phyloP scores from a whole-genome alignment of 495 filamentous ascomycete genomes.

The Staphylotrichum tortipilum region DNA sequence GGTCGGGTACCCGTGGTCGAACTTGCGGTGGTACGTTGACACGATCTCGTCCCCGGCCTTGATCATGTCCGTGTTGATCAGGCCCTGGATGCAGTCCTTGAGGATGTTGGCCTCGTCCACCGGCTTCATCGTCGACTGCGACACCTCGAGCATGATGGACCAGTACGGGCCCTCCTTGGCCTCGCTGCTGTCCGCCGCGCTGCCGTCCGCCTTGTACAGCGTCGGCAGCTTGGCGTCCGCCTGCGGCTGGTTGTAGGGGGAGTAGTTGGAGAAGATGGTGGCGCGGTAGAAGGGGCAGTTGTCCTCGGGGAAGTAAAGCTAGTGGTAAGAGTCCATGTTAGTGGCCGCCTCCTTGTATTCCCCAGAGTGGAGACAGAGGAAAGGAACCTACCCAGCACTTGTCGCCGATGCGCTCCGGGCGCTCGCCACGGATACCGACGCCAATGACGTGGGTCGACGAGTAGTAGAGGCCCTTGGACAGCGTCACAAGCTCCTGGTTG shows the following conservation, averaged over 20 bases:
- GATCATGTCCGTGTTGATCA: slow-evolving; percentile 96
- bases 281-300: slow-evolving; percentile 99
- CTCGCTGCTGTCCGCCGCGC: slow-evolving; percentile 57
- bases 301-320: slow-evolving; percentile 98
- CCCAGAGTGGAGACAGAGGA: too few relatives aligned
- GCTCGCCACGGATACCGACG: slow-evolving; percentile 83
- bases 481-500: slow-evolving; percentile 68
- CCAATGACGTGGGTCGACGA: slow-evolving; percentile 96
- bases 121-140: slow-evolving; percentile 91
- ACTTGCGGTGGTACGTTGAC: slow-evolving; percentile 95
- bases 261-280: slow-evolving; percentile 99
- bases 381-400: slow-evolving; percentile 98
- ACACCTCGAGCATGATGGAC: slow-evolving; percentile 99
- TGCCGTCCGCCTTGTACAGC: slow-evolving; percentile 73
- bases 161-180: slow-evolving; percentile 89
- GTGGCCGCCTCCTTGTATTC: neutral
- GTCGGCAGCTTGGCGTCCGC: slow-evolving; percentile 78
- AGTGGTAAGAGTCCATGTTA: slow-evolving; percentile 7
- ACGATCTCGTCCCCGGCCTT: slow-evolving; percentile 87
- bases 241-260: slow-evolving; percentile 91
- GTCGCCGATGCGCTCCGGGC: slow-evolving; percentile 95
- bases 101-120: slow-evolving; percentile 77
- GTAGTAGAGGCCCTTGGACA: slow-evolving; percentile 93
- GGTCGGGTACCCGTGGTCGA: slow-evolving; percentile 98
- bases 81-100: slow-evolving; percentile 84